Evolutionary conservation across 257 asterid species (phyloP).

Genomic region (Nicotiana sylvestris): DNA sequence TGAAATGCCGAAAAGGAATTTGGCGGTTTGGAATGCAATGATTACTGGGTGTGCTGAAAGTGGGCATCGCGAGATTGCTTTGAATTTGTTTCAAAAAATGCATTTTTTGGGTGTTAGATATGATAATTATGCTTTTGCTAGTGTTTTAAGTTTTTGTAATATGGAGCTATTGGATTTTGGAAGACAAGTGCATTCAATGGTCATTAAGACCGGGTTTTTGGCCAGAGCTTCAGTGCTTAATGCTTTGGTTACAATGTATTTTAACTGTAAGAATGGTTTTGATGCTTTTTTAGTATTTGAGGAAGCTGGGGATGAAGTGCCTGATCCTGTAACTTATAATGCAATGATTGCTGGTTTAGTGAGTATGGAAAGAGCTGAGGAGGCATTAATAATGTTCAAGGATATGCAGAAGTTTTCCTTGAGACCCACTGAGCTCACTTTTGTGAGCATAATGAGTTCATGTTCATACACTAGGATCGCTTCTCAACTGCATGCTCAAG

Average conservation of each 20-base stretch:
- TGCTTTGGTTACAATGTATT: constrained; percentile 73
- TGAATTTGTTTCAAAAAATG: constrained; percentile 52
- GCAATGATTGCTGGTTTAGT: constrained; percentile 62
- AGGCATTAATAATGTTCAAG: constrained; percentile 54
- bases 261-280: constrained; percentile 31
- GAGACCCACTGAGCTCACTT: constrained; percentile 65
- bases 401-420: constrained; percentile 46
- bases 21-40: constrained; percentile 82
- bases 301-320: constrained; percentile 39
- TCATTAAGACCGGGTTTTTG: constrained; percentile 54
- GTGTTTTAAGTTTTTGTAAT: constrained; percentile 64
- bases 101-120: constrained; percentile 43
- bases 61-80: constrained; percentile 39
- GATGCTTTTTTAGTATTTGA: constrained; percentile 57
- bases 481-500: constrained; percentile 54
- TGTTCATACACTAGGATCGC: constrained; percentile 37
- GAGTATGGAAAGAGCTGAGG: constrained; percentile 45
- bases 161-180: constrained; percentile 46
- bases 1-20: constrained; percentile 45
- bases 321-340: constrained; percentile 62
- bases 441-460: constrained; percentile 65
- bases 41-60: constrained; percentile 71
- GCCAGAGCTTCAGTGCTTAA: constrained; percentile 61
- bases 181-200: constrained; percentile 62
- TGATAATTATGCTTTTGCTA: constrained; percentile 74